phyloP scores from a whole-genome alignment of 148 eudicot genomes.

The Rhododendron simsii region DNA sequence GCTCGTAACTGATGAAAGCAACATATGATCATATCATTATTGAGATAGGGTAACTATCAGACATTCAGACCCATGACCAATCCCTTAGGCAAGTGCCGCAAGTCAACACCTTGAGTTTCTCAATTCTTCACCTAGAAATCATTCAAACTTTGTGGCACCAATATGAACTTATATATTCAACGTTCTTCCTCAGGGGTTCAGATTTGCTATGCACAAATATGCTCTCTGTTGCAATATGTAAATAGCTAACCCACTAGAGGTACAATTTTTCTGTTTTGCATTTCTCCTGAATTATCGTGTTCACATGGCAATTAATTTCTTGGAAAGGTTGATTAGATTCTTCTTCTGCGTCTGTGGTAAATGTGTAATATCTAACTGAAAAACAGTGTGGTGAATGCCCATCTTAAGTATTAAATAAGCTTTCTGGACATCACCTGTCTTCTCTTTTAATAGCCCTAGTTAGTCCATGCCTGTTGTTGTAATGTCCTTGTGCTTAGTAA shows the following conservation, averaged over 20 bases:
- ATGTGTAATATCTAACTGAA: neutral
- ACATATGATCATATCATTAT: neutral
- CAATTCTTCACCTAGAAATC: neutral
- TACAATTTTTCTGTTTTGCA: neutral
- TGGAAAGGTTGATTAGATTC: neutral
- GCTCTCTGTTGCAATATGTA: neutral
- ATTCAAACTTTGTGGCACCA: neutral
- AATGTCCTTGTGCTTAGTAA: neutral
- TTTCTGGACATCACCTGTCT: neutral
- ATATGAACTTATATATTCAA: neutral
- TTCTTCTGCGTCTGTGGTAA: neutral
- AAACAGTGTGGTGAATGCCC: neutral
- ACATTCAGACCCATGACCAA: neutral
- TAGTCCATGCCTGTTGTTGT: neutral
- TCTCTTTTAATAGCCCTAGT: neutral
- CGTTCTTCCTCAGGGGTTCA: neutral
- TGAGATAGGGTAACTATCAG: neutral
- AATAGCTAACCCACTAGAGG: neutral
- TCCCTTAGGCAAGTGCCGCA: neutral
- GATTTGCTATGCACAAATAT: neutral
- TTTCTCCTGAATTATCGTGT: neutral
- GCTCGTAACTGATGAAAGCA: neutral
- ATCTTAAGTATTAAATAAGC: neutral
- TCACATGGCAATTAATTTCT: neutral
- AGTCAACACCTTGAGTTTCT: neutral